Evolutionary conservation across 2,329 filamentous ascomycete species (phyloP), one percentile per base, ranked within the genome.

Genomic region (Metarhizium sp.): DNA sequence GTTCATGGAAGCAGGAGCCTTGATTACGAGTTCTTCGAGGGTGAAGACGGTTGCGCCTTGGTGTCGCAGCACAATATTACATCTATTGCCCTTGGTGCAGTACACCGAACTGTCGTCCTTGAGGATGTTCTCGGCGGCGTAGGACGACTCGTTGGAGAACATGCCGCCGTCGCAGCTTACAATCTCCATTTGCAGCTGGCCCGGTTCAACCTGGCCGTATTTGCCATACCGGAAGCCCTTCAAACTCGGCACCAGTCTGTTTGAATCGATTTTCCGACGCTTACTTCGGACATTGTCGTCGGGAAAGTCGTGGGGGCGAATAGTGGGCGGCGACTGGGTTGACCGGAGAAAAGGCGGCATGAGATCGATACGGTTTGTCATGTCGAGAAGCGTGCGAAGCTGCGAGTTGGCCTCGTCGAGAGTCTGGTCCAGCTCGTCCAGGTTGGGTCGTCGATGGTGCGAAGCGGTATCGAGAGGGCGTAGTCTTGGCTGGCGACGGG

Each of bases 161-260:
- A 83, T 77, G 47, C 92, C 91, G 45, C 90, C 91, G 68, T 96
- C 92, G 66, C 91, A 96, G 75, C 86, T 94, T 51, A 89, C 80
- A 59, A 96, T 85, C 67, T 96, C 88, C 88, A 96, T 90, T 59
- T 80, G 86, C 64, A 96, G 74, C 60, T 82, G 79, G 3, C 91
- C 92, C 0, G 90, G 82, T 58, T 94, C 88, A 16, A 95, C 87
- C 70, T 96, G 92, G 18, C 92, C 92, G 68, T 87, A 90, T 63
- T 85, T 85, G 25, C 92, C 92, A 68, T 96, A 97, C 59, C 81
- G 85, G 66, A 92, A 89, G 2, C 78, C 81, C 58, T 72, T 74
- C 61, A 76, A 79, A 43, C 68, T 67, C 6, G 75, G 70, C 30
- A 75, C 70, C 14, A 76, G 69, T 50, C 78, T 77, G 59, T 88